These are phyloP conservation scores for Macrolepiota fuliginosa DNA, from an alignment of 768 basidiomycete species.

Conservation along the genomic window DNA sequence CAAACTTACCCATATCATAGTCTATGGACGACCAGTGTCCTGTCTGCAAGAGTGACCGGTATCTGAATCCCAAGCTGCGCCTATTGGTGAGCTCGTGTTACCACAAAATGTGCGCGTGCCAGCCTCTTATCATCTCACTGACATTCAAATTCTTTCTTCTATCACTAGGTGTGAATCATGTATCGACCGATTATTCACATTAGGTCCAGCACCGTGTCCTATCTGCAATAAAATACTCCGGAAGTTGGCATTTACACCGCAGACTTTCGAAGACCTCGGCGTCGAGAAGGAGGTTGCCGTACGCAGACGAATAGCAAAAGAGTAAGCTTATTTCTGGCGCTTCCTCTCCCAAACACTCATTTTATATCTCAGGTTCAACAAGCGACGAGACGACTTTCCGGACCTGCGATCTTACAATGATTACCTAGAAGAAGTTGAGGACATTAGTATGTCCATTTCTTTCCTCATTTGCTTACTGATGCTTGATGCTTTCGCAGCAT, in stretches of 20 bases:
- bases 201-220: constrained; percentile 96
- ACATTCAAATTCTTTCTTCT: background rate
- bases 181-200: constrained; percentile 93
- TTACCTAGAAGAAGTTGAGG: constrained; percentile 95
- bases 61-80: constrained; percentile 91
- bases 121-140: background rate
- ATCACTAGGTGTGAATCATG: constrained; percentile 90
- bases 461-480: constrained; percentile 8
- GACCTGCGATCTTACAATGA: constrained; percentile 85
- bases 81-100: constrained; percentile 95
- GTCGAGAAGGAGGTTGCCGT: constrained; percentile 96
- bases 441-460: constrained; percentile 48
- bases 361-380: constrained; percentile 74
- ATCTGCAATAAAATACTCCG: constrained; percentile 85
- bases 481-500: constrained; percentile 48
- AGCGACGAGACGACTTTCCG: constrained; percentile 84
- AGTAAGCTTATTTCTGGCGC: constrained; percentile 46
- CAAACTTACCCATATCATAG: constrained; percentile 29
- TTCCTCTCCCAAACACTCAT: constrained; percentile 1
- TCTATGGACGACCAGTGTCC: constrained; percentile 95
- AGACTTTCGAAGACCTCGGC: constrained; percentile 89
- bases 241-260: constrained; percentile 93
- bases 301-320: constrained; percentile 82
- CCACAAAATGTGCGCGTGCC: constrained; percentile 83
- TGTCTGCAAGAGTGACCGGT: constrained; percentile 95